Base-by-base conservation (phyloP, 106 monocot species). In the Alisma plantagoaquatica region DNA sequence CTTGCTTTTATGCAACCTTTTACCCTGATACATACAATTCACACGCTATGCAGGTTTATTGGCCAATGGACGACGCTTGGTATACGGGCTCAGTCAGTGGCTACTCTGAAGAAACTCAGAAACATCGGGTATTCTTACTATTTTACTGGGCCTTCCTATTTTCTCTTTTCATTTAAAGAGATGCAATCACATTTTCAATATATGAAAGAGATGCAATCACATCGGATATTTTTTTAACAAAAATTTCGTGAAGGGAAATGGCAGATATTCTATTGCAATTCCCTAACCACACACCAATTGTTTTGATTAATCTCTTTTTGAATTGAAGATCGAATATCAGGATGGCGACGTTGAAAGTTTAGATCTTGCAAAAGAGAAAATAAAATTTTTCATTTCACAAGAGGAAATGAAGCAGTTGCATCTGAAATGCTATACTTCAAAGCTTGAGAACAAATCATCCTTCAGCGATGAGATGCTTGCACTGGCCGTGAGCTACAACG, bases 1-100 rank as follows among this genome's bases (percentile, higher is more conserved):
- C n/a, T n/a, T 38, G 35, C 14, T 38, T 14, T 7, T 38, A 38
- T 6, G 35, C 6, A 7, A 38, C 6, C 6, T 38, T 6, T 38
- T 38, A 14, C 14, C 6, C 14, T 38, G 6, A 14, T 38, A 38
- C 35, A 7, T 38, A 7, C 35, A 38, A 38, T 38, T 38, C 6
- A 14, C 35, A 38, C 6, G 14, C 14, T 54, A 33, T 70, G 75
- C 71, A 96, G 96, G 74, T 98, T 52, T 98, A 70, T 67, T 98
- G 96, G 96, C 89, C 96, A 15, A 65, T 98, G 71, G 96, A 98
- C 49, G 73, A 90, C 57, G 63, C 71, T 35, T 98, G 96, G 96
- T 98, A 85, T 41, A 73, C 53, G 60, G 96, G 89, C 32, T 76
- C 76, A 1, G 56, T 98, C 46, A 54, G 54, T 19, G 62, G 51